A percentile compares a stretch with the other conserved stretches of the same genome.
phyloP scores from a whole-genome alignment of 2,329 filamentous ascomycete genomes.

The Microthyrium microscopicum region DNA sequence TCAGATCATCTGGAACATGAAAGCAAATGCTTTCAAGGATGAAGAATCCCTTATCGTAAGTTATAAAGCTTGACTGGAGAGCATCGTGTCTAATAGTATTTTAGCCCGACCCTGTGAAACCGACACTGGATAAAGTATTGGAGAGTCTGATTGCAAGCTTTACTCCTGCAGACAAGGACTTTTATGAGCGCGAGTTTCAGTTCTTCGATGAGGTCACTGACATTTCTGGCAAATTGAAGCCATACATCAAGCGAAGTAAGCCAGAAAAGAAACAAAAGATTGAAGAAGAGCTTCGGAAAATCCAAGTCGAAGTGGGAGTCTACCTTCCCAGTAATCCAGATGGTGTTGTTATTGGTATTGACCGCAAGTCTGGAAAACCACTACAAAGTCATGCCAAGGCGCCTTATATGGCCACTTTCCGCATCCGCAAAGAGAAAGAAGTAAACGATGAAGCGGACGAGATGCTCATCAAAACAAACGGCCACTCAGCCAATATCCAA shows the following conservation, averaged over 20 bases:
- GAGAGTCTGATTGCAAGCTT: slow-evolving; percentile 69
- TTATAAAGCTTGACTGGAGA: slow-evolving; percentile 6
- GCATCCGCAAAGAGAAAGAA: slow-evolving; percentile 65
- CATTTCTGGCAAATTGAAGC: slow-evolving; percentile 89
- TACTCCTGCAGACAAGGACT: slow-evolving; percentile 57
- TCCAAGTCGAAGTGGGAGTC: slow-evolving; percentile 90
- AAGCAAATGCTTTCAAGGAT: slow-evolving; percentile 95
- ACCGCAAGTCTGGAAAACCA: slow-evolving; percentile 93
- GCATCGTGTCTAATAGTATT: not conserved
- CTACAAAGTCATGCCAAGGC: slow-evolving; percentile 96
- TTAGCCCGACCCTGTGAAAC: slow-evolving; percentile 79
- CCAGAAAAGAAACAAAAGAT: slow-evolving; percentile 99
- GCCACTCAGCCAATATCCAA: slow-evolving; percentile 27
- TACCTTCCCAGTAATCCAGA: slow-evolving; percentile 96
- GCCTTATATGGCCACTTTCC: slow-evolving; percentile 97
- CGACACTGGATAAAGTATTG: slow-evolving; percentile 82
- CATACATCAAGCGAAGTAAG: slow-evolving; percentile 80
- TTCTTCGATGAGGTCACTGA: slow-evolving; percentile 96
- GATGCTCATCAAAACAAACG: slow-evolving; percentile 1
- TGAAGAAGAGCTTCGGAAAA: slow-evolving; percentile 92
- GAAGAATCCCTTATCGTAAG: slow-evolving; percentile 73
- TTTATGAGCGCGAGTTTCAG: slow-evolving; percentile 89
- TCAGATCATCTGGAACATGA: slow-evolving; percentile 99
- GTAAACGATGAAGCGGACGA: slow-evolving; percentile 36
- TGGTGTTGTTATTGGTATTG: slow-evolving; percentile 91